Percentiles rank a stretch among this genome's conserved stretches.
Conservation (phyloP, 2,329 filamentous ascomycete genomes). For the Aspergillus pseudotamarii region DNA sequence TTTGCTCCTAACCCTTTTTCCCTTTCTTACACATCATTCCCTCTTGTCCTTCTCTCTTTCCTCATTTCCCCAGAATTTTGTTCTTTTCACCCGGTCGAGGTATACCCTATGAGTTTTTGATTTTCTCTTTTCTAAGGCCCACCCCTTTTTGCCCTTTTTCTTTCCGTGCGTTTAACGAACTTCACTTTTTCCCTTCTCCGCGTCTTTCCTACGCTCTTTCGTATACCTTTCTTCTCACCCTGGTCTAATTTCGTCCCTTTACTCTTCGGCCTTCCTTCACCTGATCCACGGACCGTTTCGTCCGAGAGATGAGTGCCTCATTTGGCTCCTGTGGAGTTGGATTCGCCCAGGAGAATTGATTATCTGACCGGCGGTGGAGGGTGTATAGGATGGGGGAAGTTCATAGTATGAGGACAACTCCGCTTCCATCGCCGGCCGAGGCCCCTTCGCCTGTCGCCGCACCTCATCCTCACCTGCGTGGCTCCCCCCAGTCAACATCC, state of each 20-base stretch:
- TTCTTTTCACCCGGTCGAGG: neutral
- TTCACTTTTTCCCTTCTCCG: neutral
- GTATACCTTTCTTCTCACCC: neutral
- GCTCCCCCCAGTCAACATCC: slow-evolving; percentile 28
- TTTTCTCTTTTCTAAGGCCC: slow-evolving; percentile 7
- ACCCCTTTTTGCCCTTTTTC: slow-evolving; percentile 12
- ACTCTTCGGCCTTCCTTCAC: slow-evolving; percentile 1
- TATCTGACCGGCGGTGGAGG: slow-evolving; percentile 37
- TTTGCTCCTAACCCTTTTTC: slow-evolving; percentile 4
- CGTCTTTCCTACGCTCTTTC: neutral
- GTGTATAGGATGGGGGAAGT: slow-evolving; percentile 39
- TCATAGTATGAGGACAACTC: slow-evolving; percentile 42
- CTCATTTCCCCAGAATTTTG: slow-evolving; percentile 2
- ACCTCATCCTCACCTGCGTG: slow-evolving; percentile 27
- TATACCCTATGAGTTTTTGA: slow-evolving; percentile 4
- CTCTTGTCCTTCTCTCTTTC: slow-evolving; percentile 5
- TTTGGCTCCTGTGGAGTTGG: slow-evolving; percentile 32
- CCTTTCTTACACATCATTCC: slow-evolving; percentile 5
- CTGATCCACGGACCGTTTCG: slow-evolving; percentile 26
- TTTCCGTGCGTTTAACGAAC: slow-evolving; percentile 1
- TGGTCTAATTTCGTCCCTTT: neutral
- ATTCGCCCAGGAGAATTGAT: slow-evolving; percentile 37
- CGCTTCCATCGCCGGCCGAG: slow-evolving; percentile 44
- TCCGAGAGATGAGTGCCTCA: slow-evolving; percentile 40
- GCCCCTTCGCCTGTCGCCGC: slow-evolving; percentile 35